Evolutionary conservation across 768 basidiomycete genomes (phyloP), one percentile per base, ranked within the genome.

Genomic region (Russula ochroleuca): DNA sequence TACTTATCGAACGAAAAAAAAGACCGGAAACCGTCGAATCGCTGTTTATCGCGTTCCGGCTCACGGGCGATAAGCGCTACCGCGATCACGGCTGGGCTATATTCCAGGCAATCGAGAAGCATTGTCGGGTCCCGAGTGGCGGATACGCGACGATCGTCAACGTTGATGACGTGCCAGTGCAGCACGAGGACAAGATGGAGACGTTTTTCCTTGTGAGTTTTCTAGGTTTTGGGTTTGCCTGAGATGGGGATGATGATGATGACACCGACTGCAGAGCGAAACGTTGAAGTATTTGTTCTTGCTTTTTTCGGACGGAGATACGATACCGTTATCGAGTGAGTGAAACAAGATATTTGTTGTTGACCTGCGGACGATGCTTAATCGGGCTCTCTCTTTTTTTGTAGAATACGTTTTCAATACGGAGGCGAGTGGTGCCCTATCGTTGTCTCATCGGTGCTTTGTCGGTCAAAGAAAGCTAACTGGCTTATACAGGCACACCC

Each of bases 11-110:
- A 21, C 45, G 9, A 15, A 23, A 15, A 25, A 19, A 25, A 17
- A 88, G 92, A 8, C 95, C 95, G 2, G 95, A 98, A 78, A 98
- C 95, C 1, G 83, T 94, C 28, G 95, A 98, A 73, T 94, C 92
- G 0, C 84, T 97, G 45, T 96, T 98, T 79, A 77, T 94, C 49
- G 94, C 93, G 0, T 97, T 81, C 74, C 84, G 95, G n/a, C 78
- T 94, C 5, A 96, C 95, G 2, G 93, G 93, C 7, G 86, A 97
- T 69, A 76, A 80, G 33, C 78, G 80, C 31, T 98, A 95, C 72
- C 85, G 95, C 15, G 82, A 87, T 21, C 83, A 85, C 69, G 94
- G 91, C 23, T 97, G 94, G 94, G 73, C 77, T 23, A 94, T 97
- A 65, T 98, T 97, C 79, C 79, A 89, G 71, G 83, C 94, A 0